These are phyloP conservation scores for Pichia insulana DNA, from an alignment of 805 yeast species.

Conservation along the genomic window DNA sequence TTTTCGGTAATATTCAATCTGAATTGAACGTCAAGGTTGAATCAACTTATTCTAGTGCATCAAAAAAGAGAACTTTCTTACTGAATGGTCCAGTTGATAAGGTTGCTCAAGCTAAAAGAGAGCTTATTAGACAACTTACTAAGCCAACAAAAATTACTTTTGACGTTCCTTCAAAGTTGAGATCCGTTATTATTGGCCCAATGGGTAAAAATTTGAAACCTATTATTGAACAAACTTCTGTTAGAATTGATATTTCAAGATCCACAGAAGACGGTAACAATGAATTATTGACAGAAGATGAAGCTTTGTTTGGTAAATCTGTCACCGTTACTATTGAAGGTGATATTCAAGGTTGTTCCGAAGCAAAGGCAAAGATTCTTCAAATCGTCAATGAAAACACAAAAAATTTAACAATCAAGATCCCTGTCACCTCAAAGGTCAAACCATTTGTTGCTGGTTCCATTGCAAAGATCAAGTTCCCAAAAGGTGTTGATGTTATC, in stretches of 20 bases:
- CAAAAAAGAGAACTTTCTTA: constrained; percentile 74
- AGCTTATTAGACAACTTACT: constrained; percentile 65
- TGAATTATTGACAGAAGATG: constrained; percentile 29
- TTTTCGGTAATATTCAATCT: constrained; percentile 54
- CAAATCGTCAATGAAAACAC: constrained; percentile 72
- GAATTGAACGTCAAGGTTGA: constrained; percentile 62
- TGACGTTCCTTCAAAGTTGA: constrained; percentile 64
- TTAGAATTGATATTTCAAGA: constrained; percentile 60
- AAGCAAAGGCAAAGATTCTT: constrained; percentile 61
- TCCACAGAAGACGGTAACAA: constrained; percentile 14
- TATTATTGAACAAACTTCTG: constrained; percentile 58
- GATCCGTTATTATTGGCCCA: constrained; percentile 78
- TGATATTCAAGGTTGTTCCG: constrained; percentile 71
- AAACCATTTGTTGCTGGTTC: constrained; percentile 38
- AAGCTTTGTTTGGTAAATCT: constrained; percentile 52
- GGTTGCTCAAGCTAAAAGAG: constrained; percentile 64
- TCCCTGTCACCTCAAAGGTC: constrained; percentile 36
- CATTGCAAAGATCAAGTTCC: constrained; percentile 19
- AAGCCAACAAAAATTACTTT: constrained; percentile 59
- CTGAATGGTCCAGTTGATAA: constrained; percentile 65
- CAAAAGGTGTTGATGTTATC: constrained; percentile 23
- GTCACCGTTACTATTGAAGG: constrained; percentile 66
- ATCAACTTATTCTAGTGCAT: constrained; percentile 68
- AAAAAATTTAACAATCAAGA: constrained; percentile 42
- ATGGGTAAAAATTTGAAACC: constrained; percentile 79